Conservation (phyloP, 1,284 basidiomycete species). For the Tilletia walkeri region DNA sequence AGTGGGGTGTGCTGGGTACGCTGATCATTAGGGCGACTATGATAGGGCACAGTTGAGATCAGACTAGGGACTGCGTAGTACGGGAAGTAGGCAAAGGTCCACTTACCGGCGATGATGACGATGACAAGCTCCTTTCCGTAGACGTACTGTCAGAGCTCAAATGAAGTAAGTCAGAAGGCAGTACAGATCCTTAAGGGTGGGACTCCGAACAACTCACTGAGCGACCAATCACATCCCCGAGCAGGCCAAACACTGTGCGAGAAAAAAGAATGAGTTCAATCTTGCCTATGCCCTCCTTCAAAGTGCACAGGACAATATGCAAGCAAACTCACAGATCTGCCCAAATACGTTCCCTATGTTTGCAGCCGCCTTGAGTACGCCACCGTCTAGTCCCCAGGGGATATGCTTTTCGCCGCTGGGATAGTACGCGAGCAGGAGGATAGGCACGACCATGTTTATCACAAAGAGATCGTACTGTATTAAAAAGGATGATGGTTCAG, state of each 20-base stretch:
- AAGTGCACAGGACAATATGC: too few species aligned
- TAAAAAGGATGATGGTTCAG: neutral
- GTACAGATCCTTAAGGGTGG: neutral
- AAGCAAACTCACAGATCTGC: neutral
- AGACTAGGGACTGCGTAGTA: slow-evolving; percentile 9
- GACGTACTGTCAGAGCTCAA: neutral
- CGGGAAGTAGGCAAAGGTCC: neutral
- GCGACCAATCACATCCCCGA: slow-evolving; percentile 7
- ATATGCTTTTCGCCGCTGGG: slow-evolving; percentile 28
- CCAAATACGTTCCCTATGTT: slow-evolving; percentile 21
- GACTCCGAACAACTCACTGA: neutral
- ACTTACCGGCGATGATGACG: slow-evolving; percentile 21
- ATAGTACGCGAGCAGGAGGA: slow-evolving; percentile 46
- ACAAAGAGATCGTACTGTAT: slow-evolving; percentile 48
- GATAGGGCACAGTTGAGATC: neutral
- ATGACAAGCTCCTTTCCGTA: slow-evolving; percentile 18
- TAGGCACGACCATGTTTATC: slow-evolving; percentile 51
- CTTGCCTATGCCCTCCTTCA: too few species aligned
- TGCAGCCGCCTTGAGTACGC: slow-evolving; percentile 48
- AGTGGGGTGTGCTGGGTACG: slow-evolving; percentile 7
- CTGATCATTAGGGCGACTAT: slow-evolving; percentile 16
- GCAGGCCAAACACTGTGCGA: slow-evolving; percentile 1
- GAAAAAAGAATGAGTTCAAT: too few species aligned
- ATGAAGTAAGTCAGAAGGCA: neutral
- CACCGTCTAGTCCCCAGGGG: slow-evolving; percentile 48